Base-by-base conservation (phyloP, 176 grass and related monocot genomes). In the Eleusine indica region DNA sequence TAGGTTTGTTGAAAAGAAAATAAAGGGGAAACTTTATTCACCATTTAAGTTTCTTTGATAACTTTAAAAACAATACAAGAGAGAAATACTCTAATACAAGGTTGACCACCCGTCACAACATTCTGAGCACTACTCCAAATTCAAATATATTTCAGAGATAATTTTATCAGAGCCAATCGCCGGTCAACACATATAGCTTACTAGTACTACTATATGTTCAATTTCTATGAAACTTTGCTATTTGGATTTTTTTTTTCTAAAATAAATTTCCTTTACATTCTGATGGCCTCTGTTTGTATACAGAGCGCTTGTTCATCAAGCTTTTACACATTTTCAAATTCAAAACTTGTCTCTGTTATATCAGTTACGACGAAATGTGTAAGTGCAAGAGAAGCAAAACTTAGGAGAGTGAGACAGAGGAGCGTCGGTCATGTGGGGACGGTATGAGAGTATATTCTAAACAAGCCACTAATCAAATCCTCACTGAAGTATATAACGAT, bases 401-500 rank as follows among this genome's bases (percentile, higher is more conserved):
- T n/a, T 13, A 37, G 51, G 70, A 54, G 63, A 82, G 54, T 2
- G 56, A 28, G 18, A 47, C 44, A 30, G n/a, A 67, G 67, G 78
- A 89, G 78, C 81, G 78, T 90, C 83, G 83, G 78, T 9, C 66
- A 82, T 89, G 78, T 70, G 82, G 51, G 47, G 68, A 74, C 9
- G 29, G 65, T 25, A 75, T 39, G 48, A 28, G 21, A 62, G 81
- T 88, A 70, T 51, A 71, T 71, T 52, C 82, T 76, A 76, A 80
- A 9, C 67, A 46, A 22, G 51, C 67, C 72, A 66, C 57, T 38
- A 47, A 48, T 32, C 29, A 70, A 60, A 43, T 52, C 13, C 25
- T 19, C 25, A 19, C 42, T 42, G 13, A 85, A 77, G 37, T 64
- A 35, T 35, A 35, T 35, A 35, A 35, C 32, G 32, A 35, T 35